Base-by-base conservation (phyloP, 805 yeast genomes). In the Starmerella vitae region DNA sequence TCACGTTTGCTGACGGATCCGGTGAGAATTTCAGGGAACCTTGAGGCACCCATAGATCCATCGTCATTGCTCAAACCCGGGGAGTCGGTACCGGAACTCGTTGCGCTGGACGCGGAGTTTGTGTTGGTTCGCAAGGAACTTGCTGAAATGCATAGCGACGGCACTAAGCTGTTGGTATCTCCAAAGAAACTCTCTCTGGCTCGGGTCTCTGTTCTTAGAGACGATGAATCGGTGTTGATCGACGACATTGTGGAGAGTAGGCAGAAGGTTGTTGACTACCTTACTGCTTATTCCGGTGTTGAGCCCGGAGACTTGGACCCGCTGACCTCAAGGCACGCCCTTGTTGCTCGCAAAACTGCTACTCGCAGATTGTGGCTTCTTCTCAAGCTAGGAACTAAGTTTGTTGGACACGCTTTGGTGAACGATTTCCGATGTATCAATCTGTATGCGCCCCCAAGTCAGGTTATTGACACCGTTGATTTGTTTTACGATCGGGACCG, bases 101-200 rank as follows among this genome's bases (percentile, higher is more conserved):
- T 88, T 15, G 98, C 97, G 0, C 78, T 91, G 41, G 99, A 91
- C 64, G 96, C 99, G 0, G 99, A 91, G 58, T 91, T 93, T 66
- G 97, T 91, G 3, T 71, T 76, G 22, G 57, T 86, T 24, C 72
- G 75, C 35, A 80, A 80, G 3, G 96, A 85, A 48, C 74, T 78
- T 45, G 70, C 74, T 32, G 96, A 86, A 53, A 71, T 88, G 34
- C 72, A 74, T 38, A 73, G 77, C 38, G 73, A 74, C 45, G 96
- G 97, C 0, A 53, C 67, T 4, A 76, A 76, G 46, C 68, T 72
- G 5, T 58, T 88, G 26, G 68, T 85, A 4, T 70, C 76, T 43
- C 96, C 98, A 0, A 75, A 76, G 35, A 70, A 72, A 37, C 67
- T 78, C 32, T 76, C 91, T 2, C 64, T 91, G 15, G 98, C 97